phyloP scores from a whole-genome alignment of 306 rosid species.

The Rubus idaeus region DNA sequence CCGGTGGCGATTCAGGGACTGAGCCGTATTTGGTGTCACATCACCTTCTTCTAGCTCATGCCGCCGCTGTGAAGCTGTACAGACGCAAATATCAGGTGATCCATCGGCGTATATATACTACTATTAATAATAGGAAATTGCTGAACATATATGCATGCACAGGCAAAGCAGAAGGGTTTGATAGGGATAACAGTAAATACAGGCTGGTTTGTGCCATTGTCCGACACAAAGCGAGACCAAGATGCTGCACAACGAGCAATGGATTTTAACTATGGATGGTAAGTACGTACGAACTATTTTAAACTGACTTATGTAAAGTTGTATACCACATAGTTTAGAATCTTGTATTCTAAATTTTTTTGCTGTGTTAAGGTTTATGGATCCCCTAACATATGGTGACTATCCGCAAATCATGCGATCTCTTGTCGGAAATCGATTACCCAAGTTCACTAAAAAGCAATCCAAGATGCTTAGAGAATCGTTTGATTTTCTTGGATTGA shows the following conservation, averaged over 20 bases:
- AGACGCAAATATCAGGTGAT: constrained; percentile 53
- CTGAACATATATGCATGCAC: neutral
- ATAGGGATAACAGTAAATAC: constrained; percentile 27
- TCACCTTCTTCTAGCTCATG: constrained; percentile 62
- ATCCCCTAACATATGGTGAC: constrained; percentile 46
- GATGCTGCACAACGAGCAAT: constrained; percentile 19
- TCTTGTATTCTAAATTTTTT: neutral
- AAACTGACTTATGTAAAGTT: neutral
- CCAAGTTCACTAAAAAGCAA: constrained; percentile 48
- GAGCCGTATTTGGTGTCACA: constrained; percentile 69
- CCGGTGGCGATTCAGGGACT: constrained; percentile 57
- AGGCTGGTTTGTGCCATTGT: constrained; percentile 16
- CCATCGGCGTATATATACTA: neutral
- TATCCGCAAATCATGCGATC: constrained; percentile 58
- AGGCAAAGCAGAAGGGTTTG: constrained; percentile 26
- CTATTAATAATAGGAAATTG: neutral
- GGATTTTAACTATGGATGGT: constrained; percentile 34
- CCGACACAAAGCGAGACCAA: neutral
- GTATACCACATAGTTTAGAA: neutral
- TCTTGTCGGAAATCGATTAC: constrained; percentile 45
- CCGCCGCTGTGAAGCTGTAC: constrained; percentile 49
- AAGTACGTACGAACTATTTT: neutral
- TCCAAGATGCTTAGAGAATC: constrained; percentile 47
- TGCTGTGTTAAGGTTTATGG: constrained; percentile 44
- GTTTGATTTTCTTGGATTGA: constrained; percentile 59